A percentile compares a stretch with the other conserved stretches of the same genome.
Conservation (phyloP, 441 rosid genomes). For the Erodium trifolium region DNA sequence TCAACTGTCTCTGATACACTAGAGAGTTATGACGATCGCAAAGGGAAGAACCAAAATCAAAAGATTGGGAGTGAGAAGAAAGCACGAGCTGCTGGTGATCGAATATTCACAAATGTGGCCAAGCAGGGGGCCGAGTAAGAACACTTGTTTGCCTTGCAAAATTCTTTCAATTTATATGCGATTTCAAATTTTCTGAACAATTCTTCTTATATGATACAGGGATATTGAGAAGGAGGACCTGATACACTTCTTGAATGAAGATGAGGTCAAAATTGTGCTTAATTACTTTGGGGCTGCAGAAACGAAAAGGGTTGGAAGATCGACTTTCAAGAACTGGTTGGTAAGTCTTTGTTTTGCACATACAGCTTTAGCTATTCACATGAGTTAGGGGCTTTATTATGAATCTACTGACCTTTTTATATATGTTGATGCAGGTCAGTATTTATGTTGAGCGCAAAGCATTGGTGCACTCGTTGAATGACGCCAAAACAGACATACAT, state of each 20-base stretch:
- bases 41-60: not conserved
- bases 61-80: no score
- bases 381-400: no score
- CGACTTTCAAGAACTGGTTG: conserved; percentile 69
- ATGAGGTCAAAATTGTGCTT: conserved; percentile 59
- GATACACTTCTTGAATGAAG: conserved; percentile 61
- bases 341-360: conserved; percentile 25
- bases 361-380: no score
- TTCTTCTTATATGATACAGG: conserved; percentile 23
- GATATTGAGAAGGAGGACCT: conserved; percentile 65
- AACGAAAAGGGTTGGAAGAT: conserved; percentile 38
- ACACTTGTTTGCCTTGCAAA: not conserved
- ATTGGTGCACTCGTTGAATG: conserved; percentile 59
- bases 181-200: not conserved
- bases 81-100: conserved; percentile 1
- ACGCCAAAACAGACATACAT: conserved; percentile 53
- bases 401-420: not conserved
- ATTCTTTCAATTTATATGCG: not conserved
- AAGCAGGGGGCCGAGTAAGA: conserved; percentile 38
- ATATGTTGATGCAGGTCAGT: conserved; percentile 41
- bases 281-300: conserved; percentile 56
- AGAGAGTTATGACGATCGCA: conserved; percentile 27
- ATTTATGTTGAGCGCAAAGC: conserved; percentile 64
- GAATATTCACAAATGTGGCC: conserved; percentile 58
- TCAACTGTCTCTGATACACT: conserved; percentile 59